Evolutionary conservation across 2,329 filamentous ascomycete genomes (phyloP).

Genomic region (Pseudogymnoascus sp.): DNA sequence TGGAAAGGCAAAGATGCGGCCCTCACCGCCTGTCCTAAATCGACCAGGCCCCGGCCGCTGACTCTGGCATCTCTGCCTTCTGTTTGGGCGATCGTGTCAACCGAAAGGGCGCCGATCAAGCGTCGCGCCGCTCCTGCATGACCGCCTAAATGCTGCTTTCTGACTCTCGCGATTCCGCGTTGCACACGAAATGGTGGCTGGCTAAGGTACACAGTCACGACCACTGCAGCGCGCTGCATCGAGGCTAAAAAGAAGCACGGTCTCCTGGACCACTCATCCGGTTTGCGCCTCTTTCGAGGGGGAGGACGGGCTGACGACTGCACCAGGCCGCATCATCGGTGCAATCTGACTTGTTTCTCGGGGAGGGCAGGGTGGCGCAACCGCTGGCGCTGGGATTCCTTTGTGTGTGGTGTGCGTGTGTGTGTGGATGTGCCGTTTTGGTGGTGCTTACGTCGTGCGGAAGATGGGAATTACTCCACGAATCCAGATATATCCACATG

Average conservation of each 20-base stretch:
- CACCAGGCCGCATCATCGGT: slow-evolving; percentile 4
- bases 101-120: background rate
- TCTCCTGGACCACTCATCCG: background rate
- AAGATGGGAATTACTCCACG: slow-evolving; percentile 1
- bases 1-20: background rate
- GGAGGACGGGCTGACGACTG: background rate
- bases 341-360: slow-evolving; percentile 6
- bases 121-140: background rate
- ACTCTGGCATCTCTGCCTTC: background rate
- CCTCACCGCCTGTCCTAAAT: slow-evolving; percentile 1
- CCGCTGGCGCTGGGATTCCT: slow-evolving; percentile 2
- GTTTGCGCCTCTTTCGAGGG: slow-evolving; percentile 1
- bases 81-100: slow-evolving; percentile 2
- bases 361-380: slow-evolving; percentile 1
- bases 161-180: background rate
- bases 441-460: slow-evolving; percentile 1
- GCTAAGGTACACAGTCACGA: slow-evolving; percentile 4
- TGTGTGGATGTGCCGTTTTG: background rate
- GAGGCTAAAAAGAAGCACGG: slow-evolving; percentile 6
- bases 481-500: slow-evolving; percentile 7
- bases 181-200: background rate
- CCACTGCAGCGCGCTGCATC: background rate
- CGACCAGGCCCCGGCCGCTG: background rate
- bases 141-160: slow-evolving; percentile 1
- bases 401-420: background rate